phyloP scores from a whole-genome alignment of 148 eudicot genomes.

The Salicornia ramosissima region DNA sequence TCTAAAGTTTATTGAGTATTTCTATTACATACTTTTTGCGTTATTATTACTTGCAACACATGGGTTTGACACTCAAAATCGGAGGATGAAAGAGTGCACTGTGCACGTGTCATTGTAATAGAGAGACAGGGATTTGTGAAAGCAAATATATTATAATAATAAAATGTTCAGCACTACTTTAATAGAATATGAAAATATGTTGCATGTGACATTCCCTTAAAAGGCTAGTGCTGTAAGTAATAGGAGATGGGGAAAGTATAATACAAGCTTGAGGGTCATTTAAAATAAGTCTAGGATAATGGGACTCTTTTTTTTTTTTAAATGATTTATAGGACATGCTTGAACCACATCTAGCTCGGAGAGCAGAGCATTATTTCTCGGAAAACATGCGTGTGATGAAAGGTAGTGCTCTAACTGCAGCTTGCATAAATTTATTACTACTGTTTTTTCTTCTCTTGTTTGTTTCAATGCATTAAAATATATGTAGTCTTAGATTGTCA shows the following conservation, averaged over 20 bases:
- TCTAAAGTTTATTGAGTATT: too few species aligned
- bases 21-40: not conserved
- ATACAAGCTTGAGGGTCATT: not conserved
- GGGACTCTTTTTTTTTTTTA: not conserved
- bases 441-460: not conserved
- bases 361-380: conserved; percentile 96
- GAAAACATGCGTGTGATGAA: conserved; percentile 74
- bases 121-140: too few species aligned
- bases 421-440: conserved; percentile 6
- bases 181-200: too few species aligned
- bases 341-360: conserved; percentile 66
- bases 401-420: conserved; percentile 35
- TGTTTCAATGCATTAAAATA: not conserved
- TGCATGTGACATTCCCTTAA: too few species aligned
- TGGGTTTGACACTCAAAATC: too few species aligned
- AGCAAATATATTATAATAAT: too few species aligned
- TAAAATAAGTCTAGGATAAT: not conserved
- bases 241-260: not conserved
- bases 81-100: too few species aligned
- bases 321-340: conserved; percentile 52
- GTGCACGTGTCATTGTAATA: too few species aligned
- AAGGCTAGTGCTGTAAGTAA: too few species aligned
- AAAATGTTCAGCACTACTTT: too few species aligned
- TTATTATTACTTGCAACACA: not conserved
- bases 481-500: not conserved